A percentile compares a stretch with the other conserved stretches of the same genome.
Evolutionary conservation across 768 basidiomycete species (phyloP).

Genomic region (Kwoniella sp.): DNA sequence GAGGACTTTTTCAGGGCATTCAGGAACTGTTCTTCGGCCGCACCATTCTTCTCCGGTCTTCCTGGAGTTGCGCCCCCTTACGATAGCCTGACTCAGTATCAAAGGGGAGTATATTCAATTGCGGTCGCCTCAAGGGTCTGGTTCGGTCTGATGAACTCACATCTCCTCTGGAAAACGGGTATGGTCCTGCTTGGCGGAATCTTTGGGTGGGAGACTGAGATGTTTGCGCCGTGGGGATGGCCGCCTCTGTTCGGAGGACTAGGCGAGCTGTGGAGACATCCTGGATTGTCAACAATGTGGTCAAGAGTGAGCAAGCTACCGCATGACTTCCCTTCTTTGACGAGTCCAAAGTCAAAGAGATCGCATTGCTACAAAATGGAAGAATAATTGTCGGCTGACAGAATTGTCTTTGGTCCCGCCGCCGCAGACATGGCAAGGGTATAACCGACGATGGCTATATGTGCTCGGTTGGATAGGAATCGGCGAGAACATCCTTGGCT

Average conservation of each 20-base stretch:
- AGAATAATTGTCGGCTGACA: not conserved
- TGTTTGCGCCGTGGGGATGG: slow-evolving; percentile 46
- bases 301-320: slow-evolving; percentile 32
- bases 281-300: slow-evolving; percentile 46
- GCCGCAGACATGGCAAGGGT: slow-evolving; percentile 44
- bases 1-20: slow-evolving; percentile 32
- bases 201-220: slow-evolving; percentile 41
- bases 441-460: slow-evolving; percentile 38
- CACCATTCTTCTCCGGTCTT: slow-evolving; percentile 33
- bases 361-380: not conserved
- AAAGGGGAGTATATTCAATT: slow-evolving; percentile 33
- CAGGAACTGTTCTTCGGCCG: slow-evolving; percentile 23
- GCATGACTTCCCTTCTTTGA: too few relatives aligned
- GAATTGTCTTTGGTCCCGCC: not conserved
- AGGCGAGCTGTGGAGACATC: slow-evolving; percentile 38
- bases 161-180: not conserved
- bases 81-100: slow-evolving; percentile 5
- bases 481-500: slow-evolving; percentile 42
- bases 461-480: slow-evolving; percentile 43
- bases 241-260: slow-evolving; percentile 43
- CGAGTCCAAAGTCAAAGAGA: not conserved
- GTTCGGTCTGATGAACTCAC: slow-evolving; percentile 18
- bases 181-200: slow-evolving; percentile 27
- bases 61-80: slow-evolving; percentile 26
- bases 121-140: slow-evolving; percentile 27